Base-by-base conservation (phyloP, 768 basidiomycete genomes). In the Boletellus ananiceps region DNA sequence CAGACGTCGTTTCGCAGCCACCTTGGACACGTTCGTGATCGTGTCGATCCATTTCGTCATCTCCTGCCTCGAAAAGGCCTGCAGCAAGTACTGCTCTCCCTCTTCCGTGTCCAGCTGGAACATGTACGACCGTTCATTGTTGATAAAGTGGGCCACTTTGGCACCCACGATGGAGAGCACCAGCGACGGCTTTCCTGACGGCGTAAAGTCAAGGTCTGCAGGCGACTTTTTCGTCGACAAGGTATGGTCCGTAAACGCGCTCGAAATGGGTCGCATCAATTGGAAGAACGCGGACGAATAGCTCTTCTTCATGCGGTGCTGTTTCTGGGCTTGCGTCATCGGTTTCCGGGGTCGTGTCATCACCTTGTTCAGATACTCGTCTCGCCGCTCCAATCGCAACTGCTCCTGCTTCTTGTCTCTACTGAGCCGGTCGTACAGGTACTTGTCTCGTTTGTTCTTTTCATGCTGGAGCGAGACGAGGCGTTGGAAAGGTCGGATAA, bases 201-300 rank as follows among this genome's bases (percentile, higher is more conserved):
- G 76, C 7, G 70, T 56, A 58, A 92, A 92, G 61, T 92, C 87
- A 45, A 93, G 71, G 58, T 93, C 88, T 0, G 79, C 77, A 1
- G 86, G 75, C 1, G 85, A 84, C 50, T 76, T 79, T 64, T 80
- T 84, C 51, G 71, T 41, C 8, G 55, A 46, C 46, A 68, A 45
- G 23, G 75, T 73, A 42, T 86, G 83, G 39, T 83, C 79, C 16
- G 82, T 82, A 60, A 92, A 92, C 2, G 90, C 90, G 52, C 82
- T 90, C 14, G 90, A 93, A 44, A 91, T 83, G 2, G 89, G 90
- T n/a, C 89, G 79, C 84, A 91, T 91, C 70, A 91, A 75, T 58
- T 82, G 85, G 69, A 91, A 77, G 66, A 92, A 86, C 5, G 86
- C 84, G 0, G 83, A 74, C 16, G 79, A 90, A 74, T 90, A 86